Evolutionary conservation across 1,139 yeast species (phyloP), one percentile per base, ranked within the genome.

Genomic region (Barnettozyma hawaiiensis): DNA sequence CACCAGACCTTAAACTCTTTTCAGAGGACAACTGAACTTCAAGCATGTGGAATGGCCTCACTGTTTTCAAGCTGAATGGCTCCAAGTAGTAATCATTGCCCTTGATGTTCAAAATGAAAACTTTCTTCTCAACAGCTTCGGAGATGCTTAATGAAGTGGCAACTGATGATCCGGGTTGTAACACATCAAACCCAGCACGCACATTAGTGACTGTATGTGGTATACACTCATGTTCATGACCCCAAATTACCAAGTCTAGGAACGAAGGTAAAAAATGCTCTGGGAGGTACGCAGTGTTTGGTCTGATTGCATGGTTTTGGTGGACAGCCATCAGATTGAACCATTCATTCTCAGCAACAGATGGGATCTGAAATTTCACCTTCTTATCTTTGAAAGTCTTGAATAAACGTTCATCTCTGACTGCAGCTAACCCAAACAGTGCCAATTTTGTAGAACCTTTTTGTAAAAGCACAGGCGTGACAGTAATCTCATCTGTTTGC

Each of bases 201-300:
- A 84, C 74, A 57, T 87, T 89, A 37, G 68, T 69, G 0, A 69
- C 71, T 0, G 96, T 81, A 48, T 76, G 78, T 1, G 92, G 86
- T 7, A 83, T 71, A 57, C 97, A 89, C 60, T 92, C 97, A 63
- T 92, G 99, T 59, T 92, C 99, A 61, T 92, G 99, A 9, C 98
- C 99, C 99, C 99, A 92, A 3, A 89, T 66, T 0, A 92, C 78
- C 45, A 92, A 70, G 58, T 92, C 86, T 41, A 92, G 58, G 58
- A 90, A 90, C 15, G 73, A 69, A 0, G 97, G 99, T 16, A 94
- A 63, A 54, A 85, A 84, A 47, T 71, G 73, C 52, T 92, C 97
- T 2, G 97, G 97, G 10, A 92, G 66, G 53, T 83, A 84, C 4
- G 89, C 81, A 0, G 94, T 85, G 40, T 80, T 78, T 2, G 95